Conservation (phyloP, 2,329 filamentous ascomycete species). For the Polychaeton citri region DNA sequence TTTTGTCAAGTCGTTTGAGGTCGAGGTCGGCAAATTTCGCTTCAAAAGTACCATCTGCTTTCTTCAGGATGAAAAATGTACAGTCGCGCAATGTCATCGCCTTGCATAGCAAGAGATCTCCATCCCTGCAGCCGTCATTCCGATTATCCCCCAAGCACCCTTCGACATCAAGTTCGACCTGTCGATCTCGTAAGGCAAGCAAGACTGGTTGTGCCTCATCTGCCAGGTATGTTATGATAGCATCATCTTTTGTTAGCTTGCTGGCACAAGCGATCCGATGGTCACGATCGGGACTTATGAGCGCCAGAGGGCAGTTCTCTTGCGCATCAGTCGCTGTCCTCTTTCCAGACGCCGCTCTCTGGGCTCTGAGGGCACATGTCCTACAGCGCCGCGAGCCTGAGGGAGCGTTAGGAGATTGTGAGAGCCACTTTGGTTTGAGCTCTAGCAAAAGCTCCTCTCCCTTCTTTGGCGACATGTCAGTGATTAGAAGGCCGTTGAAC, state of each 20-base stretch:
- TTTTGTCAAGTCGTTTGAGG: conserved; percentile 29
- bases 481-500: conserved; percentile 18
- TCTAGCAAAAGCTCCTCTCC: conserved; percentile 15
- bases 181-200: conserved; percentile 22
- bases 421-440: conserved; percentile 37
- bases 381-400: conserved; percentile 27
- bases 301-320: conserved; percentile 26
- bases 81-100: conserved; percentile 38
- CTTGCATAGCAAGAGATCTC: conserved; percentile 14
- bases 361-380: conserved; percentile 32
- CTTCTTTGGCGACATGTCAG: conserved; percentile 19
- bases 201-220: conserved; percentile 23
- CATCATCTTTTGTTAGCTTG: conserved; percentile 11
- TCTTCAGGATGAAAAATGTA: conserved; percentile 27
- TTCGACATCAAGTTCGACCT: conserved; percentile 24
- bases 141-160: conserved; percentile 17
- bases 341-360: conserved; percentile 13
- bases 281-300: conserved; percentile 20
- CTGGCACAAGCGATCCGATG: conserved; percentile 12
- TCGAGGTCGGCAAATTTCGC: conserved; percentile 34
- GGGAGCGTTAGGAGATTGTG: conserved; percentile 33
- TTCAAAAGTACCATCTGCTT: conserved; percentile 17
- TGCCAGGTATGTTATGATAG: conserved; percentile 14
- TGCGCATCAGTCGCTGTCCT: conserved; percentile 19
- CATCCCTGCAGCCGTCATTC: not conserved